Conservation (phyloP, 805 yeast species). For the Danielozyma ontarioensis region DNA sequence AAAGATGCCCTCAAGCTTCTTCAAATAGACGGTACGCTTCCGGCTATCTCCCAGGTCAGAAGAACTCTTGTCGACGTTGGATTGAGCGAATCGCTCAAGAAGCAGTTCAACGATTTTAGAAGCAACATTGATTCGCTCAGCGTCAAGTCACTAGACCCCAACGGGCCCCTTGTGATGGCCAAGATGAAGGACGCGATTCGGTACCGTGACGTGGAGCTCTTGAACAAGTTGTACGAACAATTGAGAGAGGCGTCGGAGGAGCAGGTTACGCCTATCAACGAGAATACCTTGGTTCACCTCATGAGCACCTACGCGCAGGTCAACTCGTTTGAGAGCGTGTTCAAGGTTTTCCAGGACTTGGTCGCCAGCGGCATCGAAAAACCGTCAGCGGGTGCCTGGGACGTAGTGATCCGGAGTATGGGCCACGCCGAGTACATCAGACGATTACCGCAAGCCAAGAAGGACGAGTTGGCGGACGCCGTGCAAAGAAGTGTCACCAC, state of each 20-base stretch:
- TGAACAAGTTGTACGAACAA: constrained; percentile 19
- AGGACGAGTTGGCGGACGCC: constrained; percentile 2
- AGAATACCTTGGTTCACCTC: constrained; percentile 35
- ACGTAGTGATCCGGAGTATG: constrained; percentile 48
- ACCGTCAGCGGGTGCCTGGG: constrained; percentile 54
- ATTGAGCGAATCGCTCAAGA: constrained; percentile 4
- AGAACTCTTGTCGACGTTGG: constrained; percentile 12
- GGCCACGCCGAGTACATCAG: constrained; percentile 15
- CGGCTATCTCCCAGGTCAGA: constrained; percentile 12
- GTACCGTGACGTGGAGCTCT: constrained; percentile 11
- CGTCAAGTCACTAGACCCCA: constrained; percentile 28
- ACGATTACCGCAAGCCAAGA: constrained; percentile 1
- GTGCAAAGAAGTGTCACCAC: constrained; percentile 1
- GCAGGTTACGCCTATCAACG: constrained; percentile 30
- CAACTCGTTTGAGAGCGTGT: constrained; percentile 29
- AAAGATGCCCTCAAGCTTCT: constrained; percentile 23
- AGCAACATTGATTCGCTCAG: constrained; percentile 6
- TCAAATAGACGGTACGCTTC: constrained; percentile 17
- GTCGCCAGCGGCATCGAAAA: constrained; percentile 26
- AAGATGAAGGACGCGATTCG: constrained; percentile 17
- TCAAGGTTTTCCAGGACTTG: constrained; percentile 49
- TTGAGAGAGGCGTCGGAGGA: constrained; percentile 17
- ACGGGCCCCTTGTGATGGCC: constrained; percentile 17
- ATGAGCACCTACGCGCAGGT: constrained; percentile 43
- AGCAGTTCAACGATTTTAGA: constrained; percentile 3